Conservation (phyloP, 306 rosid species). For the Castanea sativa region DNA sequence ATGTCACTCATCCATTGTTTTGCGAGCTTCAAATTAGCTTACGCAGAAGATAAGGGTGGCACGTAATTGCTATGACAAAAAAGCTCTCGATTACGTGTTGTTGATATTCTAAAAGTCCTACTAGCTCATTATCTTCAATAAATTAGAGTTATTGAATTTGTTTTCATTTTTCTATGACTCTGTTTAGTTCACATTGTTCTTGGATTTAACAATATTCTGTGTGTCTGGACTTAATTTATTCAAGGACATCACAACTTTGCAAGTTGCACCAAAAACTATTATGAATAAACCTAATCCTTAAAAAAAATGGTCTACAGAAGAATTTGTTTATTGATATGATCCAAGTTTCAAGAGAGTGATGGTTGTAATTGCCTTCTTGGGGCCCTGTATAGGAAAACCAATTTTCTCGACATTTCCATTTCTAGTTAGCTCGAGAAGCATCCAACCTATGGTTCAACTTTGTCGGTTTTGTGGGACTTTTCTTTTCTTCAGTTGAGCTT, state of each 20-base stretch:
- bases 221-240: neutral
- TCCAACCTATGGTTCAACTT: conserved; percentile 35
- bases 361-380: conserved; percentile 26
- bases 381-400: neutral
- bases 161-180: neutral
- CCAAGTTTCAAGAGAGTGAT: neutral
- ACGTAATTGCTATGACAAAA: conserved; percentile 29
- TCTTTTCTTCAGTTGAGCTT: conserved; percentile 16
- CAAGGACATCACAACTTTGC: neutral
- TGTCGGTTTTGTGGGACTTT: conserved; percentile 40
- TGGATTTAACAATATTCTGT: neutral
- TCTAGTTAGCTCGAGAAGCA: conserved; percentile 40
- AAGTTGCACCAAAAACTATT: neutral
- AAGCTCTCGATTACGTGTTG: conserved; percentile 15
- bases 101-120: conserved; percentile 4
- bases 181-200: neutral
- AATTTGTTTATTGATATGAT: neutral
- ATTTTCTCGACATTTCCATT: conserved; percentile 26
- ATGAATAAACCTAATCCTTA: too few species aligned
- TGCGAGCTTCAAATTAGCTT: conserved; percentile 10
- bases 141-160: neutral
- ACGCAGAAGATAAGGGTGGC: conserved; percentile 28
- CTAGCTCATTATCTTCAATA: conserved; percentile 1
- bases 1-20: neutral
- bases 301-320: neutral